These are phyloP conservation scores for Xylaria sp. DNA, from an alignment of 2,329 filamentous ascomycete species.

Conservation along the genomic window DNA sequence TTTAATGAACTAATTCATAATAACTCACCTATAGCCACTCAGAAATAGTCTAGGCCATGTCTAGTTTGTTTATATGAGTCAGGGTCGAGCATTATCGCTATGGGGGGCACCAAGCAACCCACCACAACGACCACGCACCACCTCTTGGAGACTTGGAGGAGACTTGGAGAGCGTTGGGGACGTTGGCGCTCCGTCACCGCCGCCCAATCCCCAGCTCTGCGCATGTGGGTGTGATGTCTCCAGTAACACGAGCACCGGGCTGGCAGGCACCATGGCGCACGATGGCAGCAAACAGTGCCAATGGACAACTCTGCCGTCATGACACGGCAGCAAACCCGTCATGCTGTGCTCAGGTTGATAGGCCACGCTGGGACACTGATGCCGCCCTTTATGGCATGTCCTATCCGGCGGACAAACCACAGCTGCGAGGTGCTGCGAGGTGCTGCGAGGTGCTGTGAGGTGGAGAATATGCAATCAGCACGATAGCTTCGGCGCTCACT, in stretches of 20 bases:
- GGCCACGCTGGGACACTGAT: neutral
- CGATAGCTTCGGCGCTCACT: neutral
- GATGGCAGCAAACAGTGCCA: neutral
- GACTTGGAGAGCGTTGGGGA: neutral
- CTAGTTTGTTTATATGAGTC: neutral
- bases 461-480: neutral
- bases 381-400: neutral
- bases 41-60: neutral
- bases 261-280: neutral
- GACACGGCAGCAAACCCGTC: no score
- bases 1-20: neutral
- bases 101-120: conserved; percentile 2
- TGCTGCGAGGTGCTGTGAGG: no score
- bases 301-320: neutral
- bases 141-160: neutral
- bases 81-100: conserved; percentile 9
- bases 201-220: neutral
- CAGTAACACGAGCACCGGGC: neutral
- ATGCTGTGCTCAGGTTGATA: neutral
- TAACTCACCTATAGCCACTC: neutral
- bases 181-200: neutral
- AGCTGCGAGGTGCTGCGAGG: no score
- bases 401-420: neutral
- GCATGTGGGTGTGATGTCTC: neutral
- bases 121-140: neutral